Evolutionary conservation across 352 stramenopile genomes (phyloP).

Genomic region (Hyaloperonospora arabidopsidis): DNA sequence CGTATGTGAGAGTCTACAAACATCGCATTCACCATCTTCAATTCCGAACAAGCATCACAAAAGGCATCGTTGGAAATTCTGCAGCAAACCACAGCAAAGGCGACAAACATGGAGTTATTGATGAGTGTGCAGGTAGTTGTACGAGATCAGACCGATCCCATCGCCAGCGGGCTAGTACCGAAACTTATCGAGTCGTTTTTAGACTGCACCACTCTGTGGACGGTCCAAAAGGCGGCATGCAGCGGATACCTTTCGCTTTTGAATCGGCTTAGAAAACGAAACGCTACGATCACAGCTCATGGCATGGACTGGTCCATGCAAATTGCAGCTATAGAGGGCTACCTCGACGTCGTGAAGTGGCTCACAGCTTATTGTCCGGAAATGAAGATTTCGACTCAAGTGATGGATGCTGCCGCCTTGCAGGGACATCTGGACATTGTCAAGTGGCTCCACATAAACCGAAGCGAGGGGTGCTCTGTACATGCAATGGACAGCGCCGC

Average conservation of each 20-base stretch:
- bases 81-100: background rate
- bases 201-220: constrained; percentile 52
- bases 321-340: constrained; percentile 36
- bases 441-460: constrained; percentile 49
- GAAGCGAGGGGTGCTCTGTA: constrained; percentile 45
- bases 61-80: too few relatives aligned
- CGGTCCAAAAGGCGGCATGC: constrained; percentile 45
- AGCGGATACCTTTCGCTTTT: constrained; percentile 39
- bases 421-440: constrained; percentile 45
- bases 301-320: constrained; percentile 54
- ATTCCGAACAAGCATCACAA: too few relatives aligned
- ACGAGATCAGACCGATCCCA: constrained; percentile 21
- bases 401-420: constrained; percentile 70
- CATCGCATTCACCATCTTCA: too few relatives aligned
- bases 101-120: constrained; percentile 24
- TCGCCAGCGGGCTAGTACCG: constrained; percentile 31
- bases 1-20: too few relatives aligned
- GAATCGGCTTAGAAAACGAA: constrained; percentile 30
- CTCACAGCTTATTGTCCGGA: constrained; percentile 29
- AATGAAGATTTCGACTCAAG: constrained; percentile 27
- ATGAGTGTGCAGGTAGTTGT: constrained; percentile 38
- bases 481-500: constrained; percentile 59
- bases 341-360: constrained; percentile 33
- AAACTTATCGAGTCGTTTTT: constrained; percentile 41
- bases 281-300: constrained; percentile 35